These are phyloP conservation scores for Ogataea dorogensis DNA, from an alignment of 805 yeast species.

Conservation along the genomic window DNA sequence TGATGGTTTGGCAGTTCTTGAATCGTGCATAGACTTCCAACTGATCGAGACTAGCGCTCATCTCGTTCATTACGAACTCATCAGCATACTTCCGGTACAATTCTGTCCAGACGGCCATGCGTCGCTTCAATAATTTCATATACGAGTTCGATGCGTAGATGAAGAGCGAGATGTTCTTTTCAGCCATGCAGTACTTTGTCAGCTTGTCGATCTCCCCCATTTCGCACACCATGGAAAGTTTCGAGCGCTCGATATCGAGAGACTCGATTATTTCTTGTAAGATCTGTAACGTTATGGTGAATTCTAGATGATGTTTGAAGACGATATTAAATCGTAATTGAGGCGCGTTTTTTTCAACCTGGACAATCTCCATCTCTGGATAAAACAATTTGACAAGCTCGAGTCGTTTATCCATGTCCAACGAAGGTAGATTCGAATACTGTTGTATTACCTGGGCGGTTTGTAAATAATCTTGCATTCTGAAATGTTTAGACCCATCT, in stretches of 20 bases:
- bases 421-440: slow-evolving; percentile 30
- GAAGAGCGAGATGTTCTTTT: slow-evolving; percentile 26
- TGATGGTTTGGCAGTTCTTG: slow-evolving; percentile 8
- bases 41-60: slow-evolving; percentile 2
- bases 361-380: slow-evolving; percentile 28
- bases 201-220: slow-evolving; percentile 18
- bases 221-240: slow-evolving; percentile 13
- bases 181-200: slow-evolving; percentile 9
- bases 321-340: slow-evolving; percentile 14
- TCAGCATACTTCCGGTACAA: slow-evolving; percentile 17
- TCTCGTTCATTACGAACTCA: slow-evolving; percentile 18
- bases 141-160: slow-evolving; percentile 27
- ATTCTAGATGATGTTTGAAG: slow-evolving; percentile 19
- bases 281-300: slow-evolving; percentile 16
- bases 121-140: slow-evolving; percentile 17
- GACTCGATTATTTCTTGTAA: slow-evolving; percentile 12
- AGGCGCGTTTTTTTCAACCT: slow-evolving; percentile 4
- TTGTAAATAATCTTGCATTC: slow-evolving; percentile 18
- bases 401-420: slow-evolving; percentile 28
- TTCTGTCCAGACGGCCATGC: slow-evolving; percentile 22
- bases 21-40: slow-evolving; percentile 3
- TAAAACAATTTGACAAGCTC: slow-evolving; percentile 25
- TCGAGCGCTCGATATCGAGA: slow-evolving; percentile 13
- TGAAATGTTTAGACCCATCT: slow-evolving; percentile 11
- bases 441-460: slow-evolving; percentile 17